A percentile compares a stretch with the other conserved stretches of the same genome.
phyloP scores from a whole-genome alignment of 1,284 basidiomycete species.

The Sphaerobolus stellatus region DNA sequence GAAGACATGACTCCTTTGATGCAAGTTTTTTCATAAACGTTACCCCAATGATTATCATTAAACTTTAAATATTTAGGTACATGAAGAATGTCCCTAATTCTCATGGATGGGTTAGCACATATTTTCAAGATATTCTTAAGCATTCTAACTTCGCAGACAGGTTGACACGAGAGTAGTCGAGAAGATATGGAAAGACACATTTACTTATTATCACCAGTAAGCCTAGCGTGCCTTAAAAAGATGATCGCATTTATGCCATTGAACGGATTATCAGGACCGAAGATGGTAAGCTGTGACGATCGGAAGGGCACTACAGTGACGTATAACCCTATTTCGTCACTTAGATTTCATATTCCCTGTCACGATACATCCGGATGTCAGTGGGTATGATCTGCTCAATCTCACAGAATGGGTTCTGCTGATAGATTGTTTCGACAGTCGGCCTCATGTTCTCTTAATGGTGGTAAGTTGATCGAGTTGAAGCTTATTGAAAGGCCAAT shows the following conservation, averaged over 20 bases:
- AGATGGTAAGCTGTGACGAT: slow-evolving; percentile 31
- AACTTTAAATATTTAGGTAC: slow-evolving; percentile 45
- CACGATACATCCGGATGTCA: slow-evolving; percentile 79
- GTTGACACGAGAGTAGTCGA: slow-evolving; percentile 69
- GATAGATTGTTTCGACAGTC: slow-evolving; percentile 23
- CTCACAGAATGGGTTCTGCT: slow-evolving; percentile 10
- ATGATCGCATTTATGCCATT: neutral
- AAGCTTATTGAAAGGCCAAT: neutral
- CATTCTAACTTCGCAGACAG: slow-evolving; percentile 31
- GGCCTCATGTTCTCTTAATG: slow-evolving; percentile 66
- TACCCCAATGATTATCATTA: neutral
- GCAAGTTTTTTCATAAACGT: slow-evolving; percentile 30
- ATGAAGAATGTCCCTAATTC: slow-evolving; percentile 65
- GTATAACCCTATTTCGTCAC: neutral
- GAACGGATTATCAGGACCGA: slow-evolving; percentile 47
- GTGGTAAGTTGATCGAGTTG: slow-evolving; percentile 44
- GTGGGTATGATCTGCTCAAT: slow-evolving; percentile 46
- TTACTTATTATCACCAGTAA: slow-evolving; percentile 64
- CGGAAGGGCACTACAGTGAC: no score
- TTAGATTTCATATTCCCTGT: slow-evolving; percentile 69
- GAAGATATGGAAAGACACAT: slow-evolving; percentile 75
- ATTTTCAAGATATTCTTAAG: neutral
- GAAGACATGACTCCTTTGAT: slow-evolving; percentile 74
- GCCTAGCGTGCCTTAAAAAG: slow-evolving; percentile 5
- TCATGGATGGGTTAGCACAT: slow-evolving; percentile 63